These are phyloP conservation scores for Crithidia acanthocephali DNA, from an alignment of 208 protist species.

Conservation along the genomic window DNA sequence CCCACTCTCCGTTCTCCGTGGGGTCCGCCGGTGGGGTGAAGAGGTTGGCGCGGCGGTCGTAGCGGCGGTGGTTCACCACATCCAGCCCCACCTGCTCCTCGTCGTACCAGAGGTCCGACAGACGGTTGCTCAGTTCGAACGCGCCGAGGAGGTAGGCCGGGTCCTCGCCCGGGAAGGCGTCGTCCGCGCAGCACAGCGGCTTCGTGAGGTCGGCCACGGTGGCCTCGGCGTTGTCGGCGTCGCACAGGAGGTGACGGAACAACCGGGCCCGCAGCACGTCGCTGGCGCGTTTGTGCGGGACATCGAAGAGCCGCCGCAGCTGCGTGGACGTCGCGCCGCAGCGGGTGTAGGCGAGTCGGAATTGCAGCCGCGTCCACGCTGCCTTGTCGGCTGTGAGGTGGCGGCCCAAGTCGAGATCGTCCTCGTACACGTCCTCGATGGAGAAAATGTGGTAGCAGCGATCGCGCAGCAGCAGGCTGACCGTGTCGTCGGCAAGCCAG, in stretches of 20 bases:
- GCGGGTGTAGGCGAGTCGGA: slow-evolving; percentile 39
- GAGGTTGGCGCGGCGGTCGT: slow-evolving; percentile 24
- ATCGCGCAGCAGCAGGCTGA: slow-evolving; percentile 38
- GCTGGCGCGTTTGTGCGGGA: slow-evolving; percentile 21
- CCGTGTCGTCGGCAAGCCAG: slow-evolving; percentile 44
- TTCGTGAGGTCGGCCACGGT: slow-evolving; percentile 16
- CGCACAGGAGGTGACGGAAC: slow-evolving; percentile 21
- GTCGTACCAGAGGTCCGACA: slow-evolving; percentile 61
- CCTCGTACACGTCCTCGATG: slow-evolving; percentile 87
- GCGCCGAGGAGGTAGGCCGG: slow-evolving; percentile 26
- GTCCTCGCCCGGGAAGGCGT: slow-evolving; percentile 2
- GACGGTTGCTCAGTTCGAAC: slow-evolving; percentile 50
- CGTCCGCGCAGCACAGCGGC: slow-evolving; percentile 1
- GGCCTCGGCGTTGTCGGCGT: slow-evolving; percentile 19
- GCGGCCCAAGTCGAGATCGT: slow-evolving; percentile 70
- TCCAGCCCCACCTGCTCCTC: slow-evolving; percentile 18
- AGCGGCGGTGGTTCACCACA: slow-evolving; percentile 10
- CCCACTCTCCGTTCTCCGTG: slow-evolving; percentile 20
- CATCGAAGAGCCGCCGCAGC: slow-evolving; percentile 32
- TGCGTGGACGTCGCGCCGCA: slow-evolving; percentile 32
- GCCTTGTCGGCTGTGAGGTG: slow-evolving; percentile 66
- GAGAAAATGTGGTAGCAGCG: slow-evolving; percentile 68
- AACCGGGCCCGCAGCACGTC: slow-evolving; percentile 31
- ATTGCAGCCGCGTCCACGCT: slow-evolving; percentile 69
- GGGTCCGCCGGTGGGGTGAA: slow-evolving; percentile 30